These are phyloP conservation scores for Fusarium cicatricum DNA, from an alignment of 2,329 filamentous ascomycete species.

Conservation along the genomic window DNA sequence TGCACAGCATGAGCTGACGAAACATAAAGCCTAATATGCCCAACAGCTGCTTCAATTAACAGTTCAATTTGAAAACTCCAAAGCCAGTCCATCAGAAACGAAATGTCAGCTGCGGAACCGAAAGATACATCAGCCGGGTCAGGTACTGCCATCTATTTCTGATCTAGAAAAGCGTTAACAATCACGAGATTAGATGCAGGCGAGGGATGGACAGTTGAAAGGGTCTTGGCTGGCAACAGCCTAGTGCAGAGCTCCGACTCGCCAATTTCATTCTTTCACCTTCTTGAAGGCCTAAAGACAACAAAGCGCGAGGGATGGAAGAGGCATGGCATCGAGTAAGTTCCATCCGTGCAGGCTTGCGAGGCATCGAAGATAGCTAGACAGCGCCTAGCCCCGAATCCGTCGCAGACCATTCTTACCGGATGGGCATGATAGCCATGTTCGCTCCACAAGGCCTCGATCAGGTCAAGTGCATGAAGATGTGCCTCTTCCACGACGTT, in stretches of 20 bases:
- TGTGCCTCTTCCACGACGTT: slow-evolving; percentile 98
- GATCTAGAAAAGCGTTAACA: background rate
- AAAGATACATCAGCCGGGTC: background rate
- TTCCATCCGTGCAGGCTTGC: background rate
- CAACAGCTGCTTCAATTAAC: background rate
- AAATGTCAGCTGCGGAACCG: slow-evolving; percentile 10
- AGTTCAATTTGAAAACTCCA: background rate
- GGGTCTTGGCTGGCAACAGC: slow-evolving; percentile 67
- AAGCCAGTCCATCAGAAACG: background rate
- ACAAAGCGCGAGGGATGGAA: slow-evolving; percentile 96
- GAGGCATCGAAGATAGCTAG: background rate
- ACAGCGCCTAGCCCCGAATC: slow-evolving; percentile 73
- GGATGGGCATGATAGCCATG: slow-evolving; percentile 96
- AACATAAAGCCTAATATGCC: background rate
- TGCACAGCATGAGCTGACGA: slow-evolving; percentile 1
- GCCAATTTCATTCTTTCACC: slow-evolving; percentile 90
- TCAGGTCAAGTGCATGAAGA: slow-evolving; percentile 84
- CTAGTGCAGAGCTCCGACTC: slow-evolving; percentile 69
- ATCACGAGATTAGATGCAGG: background rate
- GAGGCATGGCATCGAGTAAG: slow-evolving; percentile 74
- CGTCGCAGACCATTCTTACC: slow-evolving; percentile 98
- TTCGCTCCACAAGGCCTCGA: slow-evolving; percentile 80
- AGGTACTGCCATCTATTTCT: background rate
- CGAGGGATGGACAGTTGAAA: slow-evolving; percentile 60
- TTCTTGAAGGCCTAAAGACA: slow-evolving; percentile 92